A percentile compares a stretch with the other conserved stretches of the same genome.
These are phyloP conservation scores for Fusarium sacchari DNA, from an alignment of 2,329 filamentous ascomycete species.

Conservation along the genomic window DNA sequence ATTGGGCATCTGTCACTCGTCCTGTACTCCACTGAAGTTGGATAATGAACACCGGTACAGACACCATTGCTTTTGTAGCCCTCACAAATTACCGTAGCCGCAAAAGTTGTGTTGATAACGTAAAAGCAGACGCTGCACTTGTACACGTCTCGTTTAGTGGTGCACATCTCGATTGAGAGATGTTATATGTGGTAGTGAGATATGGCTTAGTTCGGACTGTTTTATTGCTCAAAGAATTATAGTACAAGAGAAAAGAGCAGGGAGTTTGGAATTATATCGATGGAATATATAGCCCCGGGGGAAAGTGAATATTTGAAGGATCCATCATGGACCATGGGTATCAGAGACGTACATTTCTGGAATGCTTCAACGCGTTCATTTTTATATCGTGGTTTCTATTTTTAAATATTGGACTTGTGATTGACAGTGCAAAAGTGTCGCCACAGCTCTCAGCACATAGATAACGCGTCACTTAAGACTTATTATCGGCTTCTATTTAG, in stretches of 20 bases:
- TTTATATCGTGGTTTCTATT: neutral
- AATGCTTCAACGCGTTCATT: accelerated
- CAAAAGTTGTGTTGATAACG: neutral
- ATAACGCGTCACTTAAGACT: accelerated
- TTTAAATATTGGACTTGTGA: neutral
- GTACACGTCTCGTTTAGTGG: neutral
- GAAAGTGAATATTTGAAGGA: neutral
- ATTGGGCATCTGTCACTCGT: neutral
- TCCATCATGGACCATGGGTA: accelerated
- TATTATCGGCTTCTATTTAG: neutral
- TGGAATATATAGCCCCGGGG: neutral
- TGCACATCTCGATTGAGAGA: neutral
- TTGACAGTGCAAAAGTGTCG: accelerated
- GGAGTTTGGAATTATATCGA: accelerated
- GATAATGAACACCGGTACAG: neutral
- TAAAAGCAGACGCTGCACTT: neutral
- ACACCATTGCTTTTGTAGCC: neutral
- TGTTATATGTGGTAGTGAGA: too few species aligned
- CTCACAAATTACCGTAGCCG: neutral
- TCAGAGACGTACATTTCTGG: accelerated
- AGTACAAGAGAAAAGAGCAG: accelerated
- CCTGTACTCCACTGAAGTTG: neutral
- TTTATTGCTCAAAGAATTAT: accelerated
- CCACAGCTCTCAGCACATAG: accelerated
- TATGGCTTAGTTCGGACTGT: neutral